phyloP scores from a whole-genome alignment of 192 early-diverging fungal species.

The Gryganskiella cystojenkinii region DNA sequence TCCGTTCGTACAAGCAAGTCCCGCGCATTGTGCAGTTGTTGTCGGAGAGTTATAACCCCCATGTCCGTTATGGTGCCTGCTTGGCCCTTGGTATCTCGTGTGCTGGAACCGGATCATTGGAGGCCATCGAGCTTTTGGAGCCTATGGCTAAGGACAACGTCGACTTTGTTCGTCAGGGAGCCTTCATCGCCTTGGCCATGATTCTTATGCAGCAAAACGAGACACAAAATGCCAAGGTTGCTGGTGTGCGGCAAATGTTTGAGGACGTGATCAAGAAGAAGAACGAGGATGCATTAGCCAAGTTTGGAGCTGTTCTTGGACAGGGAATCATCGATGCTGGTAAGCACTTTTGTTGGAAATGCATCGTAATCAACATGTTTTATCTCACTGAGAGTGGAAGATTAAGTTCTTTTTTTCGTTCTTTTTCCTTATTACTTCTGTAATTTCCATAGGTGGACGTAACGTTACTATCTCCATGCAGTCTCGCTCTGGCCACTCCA shows the following conservation, averaged over 20 bases:
- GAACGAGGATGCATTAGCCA: constrained; percentile 91
- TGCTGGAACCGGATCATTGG: constrained; percentile 91
- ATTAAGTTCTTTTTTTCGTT: too few species aligned
- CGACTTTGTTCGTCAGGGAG: constrained; percentile 98
- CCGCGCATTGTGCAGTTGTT: constrained; percentile 98
- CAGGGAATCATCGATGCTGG: constrained; percentile 99
- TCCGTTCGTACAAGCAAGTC: constrained; percentile 94
- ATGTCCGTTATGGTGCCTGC: constrained; percentile 97
- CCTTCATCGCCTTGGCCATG: constrained; percentile 94
- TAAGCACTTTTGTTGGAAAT: constrained; percentile 15
- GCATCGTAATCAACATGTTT: not conserved
- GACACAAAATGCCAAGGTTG: constrained; percentile 77
- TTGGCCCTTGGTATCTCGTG: constrained; percentile 98
- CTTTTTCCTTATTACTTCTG: not conserved
- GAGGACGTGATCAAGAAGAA: constrained; percentile 91
- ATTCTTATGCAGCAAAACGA: constrained; percentile 98
- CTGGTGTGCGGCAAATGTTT: constrained; percentile 87
- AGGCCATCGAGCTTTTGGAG: constrained; percentile 93
- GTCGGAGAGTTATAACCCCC: constrained; percentile 98
- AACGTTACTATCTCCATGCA: constrained; percentile 96
- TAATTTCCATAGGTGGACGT: constrained; percentile 93
- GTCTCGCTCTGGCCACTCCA: constrained; percentile 86
- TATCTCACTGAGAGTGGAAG: too few species aligned
- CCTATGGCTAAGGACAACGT: constrained; percentile 98
- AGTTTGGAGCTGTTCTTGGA: constrained; percentile 94